A percentile compares a stretch with the other conserved stretches of the same genome.
Evolutionary conservation across 805 yeast species (phyloP).

Genomic region (Ogataea wickerhamii): DNA sequence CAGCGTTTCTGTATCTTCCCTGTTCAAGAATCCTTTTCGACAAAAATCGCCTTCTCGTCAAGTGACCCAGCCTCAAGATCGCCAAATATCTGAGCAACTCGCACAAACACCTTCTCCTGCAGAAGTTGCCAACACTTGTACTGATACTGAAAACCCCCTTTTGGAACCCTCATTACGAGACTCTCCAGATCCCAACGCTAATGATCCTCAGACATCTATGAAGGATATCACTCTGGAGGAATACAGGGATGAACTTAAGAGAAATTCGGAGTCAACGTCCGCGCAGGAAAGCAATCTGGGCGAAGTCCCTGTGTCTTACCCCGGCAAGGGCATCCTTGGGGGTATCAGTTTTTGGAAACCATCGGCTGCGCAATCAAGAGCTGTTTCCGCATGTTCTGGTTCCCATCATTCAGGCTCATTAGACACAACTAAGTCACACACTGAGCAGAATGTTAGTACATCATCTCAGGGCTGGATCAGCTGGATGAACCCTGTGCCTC

Average conservation of each 20-base stretch:
- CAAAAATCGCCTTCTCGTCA: conserved; percentile 5
- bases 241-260: conserved; percentile 23
- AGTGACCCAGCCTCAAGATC: neutral
- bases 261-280: conserved; percentile 6
- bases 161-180: no score
- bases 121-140: neutral
- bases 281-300: neutral
- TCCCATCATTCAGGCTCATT: neutral
- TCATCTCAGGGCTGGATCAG: conserved; percentile 7
- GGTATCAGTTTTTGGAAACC: conserved; percentile 5
- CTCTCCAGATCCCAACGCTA: conserved; percentile 1
- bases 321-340: conserved; percentile 2
- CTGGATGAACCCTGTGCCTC: conserved; percentile 10
- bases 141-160: neutral
- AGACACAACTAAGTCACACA: neutral
- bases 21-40: conserved; percentile 20
- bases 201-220: conserved; percentile 2
- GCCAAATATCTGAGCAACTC: neutral
- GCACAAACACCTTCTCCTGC: neutral
- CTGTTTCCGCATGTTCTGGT: neutral
- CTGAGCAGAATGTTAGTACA: neutral
- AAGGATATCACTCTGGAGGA: conserved; percentile 24
- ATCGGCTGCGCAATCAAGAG: neutral
- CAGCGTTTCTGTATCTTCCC: conserved; percentile 18
- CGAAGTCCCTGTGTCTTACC: neutral